Evolutionary conservation across 192 early-diverging fungal species (phyloP).

Genomic region (Entomortierella lignicola): DNA sequence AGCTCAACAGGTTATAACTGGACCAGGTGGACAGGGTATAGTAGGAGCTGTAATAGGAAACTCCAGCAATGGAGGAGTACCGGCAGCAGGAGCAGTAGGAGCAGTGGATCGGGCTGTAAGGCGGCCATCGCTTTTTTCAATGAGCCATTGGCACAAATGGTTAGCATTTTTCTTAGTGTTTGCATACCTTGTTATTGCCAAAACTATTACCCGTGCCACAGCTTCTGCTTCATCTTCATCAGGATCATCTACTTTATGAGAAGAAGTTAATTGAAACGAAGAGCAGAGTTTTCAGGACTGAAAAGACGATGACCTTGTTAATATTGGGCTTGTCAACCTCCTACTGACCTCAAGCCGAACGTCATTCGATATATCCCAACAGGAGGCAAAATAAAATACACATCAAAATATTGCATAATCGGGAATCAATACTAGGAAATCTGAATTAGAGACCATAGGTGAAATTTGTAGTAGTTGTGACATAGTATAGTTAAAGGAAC

Average conservation of each 20-base stretch:
- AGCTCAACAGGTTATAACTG: neutral
- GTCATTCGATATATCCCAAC: neutral
- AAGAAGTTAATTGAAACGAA: neutral
- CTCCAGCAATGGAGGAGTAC: neutral
- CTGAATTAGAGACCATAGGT: neutral
- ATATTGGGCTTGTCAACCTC: too few relatives aligned
- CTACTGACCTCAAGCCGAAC: neutral
- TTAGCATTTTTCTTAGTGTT: conserved; percentile 66
- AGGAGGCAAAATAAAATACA: neutral
- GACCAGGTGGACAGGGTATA: conserved; percentile 9
- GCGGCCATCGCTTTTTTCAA: conserved; percentile 36
- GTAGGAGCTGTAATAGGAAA: conserved; percentile 8
- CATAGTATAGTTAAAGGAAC: too few relatives aligned
- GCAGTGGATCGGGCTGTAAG: conserved; percentile 39
- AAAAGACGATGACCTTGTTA: too few relatives aligned
- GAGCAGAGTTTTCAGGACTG: too few relatives aligned
- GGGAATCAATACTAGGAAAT: neutral
- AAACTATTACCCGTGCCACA: conserved; percentile 54
- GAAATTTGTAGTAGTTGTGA: neutral
- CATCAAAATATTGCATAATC: neutral
- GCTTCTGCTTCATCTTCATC: conserved; percentile 15
- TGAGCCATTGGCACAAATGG: conserved; percentile 69
- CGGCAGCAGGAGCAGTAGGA: conserved; percentile 21
- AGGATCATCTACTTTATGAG: conserved; percentile 4
- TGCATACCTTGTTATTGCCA: conserved; percentile 66